These are phyloP conservation scores for Sporothrix globosa DNA, from an alignment of 2,329 filamentous ascomycete genomes.

Conservation along the genomic window DNA sequence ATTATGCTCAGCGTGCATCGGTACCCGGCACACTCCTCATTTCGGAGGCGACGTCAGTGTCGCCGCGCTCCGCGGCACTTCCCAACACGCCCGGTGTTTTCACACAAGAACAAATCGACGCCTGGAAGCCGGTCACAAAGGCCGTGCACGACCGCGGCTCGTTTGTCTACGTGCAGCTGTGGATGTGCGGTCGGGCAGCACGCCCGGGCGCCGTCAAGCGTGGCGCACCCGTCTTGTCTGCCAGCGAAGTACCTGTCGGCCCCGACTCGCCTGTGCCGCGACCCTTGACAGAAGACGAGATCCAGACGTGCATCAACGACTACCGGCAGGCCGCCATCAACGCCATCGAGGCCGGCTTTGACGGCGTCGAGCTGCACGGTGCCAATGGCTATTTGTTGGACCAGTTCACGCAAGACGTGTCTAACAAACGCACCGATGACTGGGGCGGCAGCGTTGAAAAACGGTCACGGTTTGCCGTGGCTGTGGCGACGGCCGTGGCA, in stretches of 20 bases:
- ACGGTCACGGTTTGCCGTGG: slow-evolving; percentile 54
- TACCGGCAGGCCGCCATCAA: slow-evolving; percentile 59
- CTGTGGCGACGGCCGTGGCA: slow-evolving; percentile 55
- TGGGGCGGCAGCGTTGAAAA: slow-evolving; percentile 61
- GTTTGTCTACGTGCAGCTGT: slow-evolving; percentile 31
- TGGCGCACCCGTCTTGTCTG: background rate
- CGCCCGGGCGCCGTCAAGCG: slow-evolving; percentile 14
- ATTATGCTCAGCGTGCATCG: slow-evolving; percentile 50
- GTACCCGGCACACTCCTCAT: slow-evolving; percentile 50
- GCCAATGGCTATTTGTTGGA: slow-evolving; percentile 79
- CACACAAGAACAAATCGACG: slow-evolving; percentile 56
- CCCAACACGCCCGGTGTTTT: slow-evolving; percentile 62
- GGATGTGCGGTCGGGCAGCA: slow-evolving; percentile 26
- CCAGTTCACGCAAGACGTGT: slow-evolving; percentile 59
- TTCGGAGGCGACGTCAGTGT: slow-evolving; percentile 52
- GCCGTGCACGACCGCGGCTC: slow-evolving; percentile 54
- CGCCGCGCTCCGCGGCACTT: slow-evolving; percentile 43
- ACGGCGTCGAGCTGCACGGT: slow-evolving; percentile 72
- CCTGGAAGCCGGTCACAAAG: slow-evolving; percentile 63
- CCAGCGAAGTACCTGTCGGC: slow-evolving; percentile 25
- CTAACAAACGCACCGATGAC: slow-evolving; percentile 58
- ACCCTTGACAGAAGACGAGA: slow-evolving; percentile 68
- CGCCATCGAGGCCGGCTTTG: slow-evolving; percentile 66
- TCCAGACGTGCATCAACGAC: slow-evolving; percentile 63
- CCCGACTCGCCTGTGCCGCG: slow-evolving; percentile 13